These are phyloP conservation scores for Apiospora pterosperma DNA, from an alignment of 2,329 filamentous ascomycete species.

Conservation along the genomic window DNA sequence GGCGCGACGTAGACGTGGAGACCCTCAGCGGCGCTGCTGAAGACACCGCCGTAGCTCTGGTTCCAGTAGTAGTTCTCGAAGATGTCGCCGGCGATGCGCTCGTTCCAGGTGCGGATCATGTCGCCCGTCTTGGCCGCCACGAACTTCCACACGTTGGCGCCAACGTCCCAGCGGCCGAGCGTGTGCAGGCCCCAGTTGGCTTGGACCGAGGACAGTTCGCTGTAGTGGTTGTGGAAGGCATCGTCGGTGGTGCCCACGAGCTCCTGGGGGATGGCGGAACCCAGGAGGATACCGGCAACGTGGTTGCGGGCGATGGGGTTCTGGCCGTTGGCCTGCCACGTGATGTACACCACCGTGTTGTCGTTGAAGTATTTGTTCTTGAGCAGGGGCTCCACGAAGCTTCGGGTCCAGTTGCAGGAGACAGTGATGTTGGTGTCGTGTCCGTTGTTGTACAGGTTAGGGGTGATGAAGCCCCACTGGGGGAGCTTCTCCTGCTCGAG, in stretches of 20 bases:
- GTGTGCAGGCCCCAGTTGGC: constrained; percentile 65
- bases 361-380: constrained; percentile 67
- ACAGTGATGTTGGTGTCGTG: constrained; percentile 68
- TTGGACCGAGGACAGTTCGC: constrained; percentile 48
- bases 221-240: constrained; percentile 64
- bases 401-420: constrained; percentile 64
- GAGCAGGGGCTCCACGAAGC: constrained; percentile 68
- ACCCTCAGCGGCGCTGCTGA: constrained; percentile 35
- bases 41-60: constrained; percentile 48
- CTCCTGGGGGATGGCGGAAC: constrained; percentile 63
- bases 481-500: constrained; percentile 53
- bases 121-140: constrained; percentile 61
- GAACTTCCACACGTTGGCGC: constrained; percentile 52
- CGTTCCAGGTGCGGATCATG: constrained; percentile 35
- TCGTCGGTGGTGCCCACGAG: constrained; percentile 65
- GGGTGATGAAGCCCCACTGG: constrained; percentile 62
- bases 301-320: constrained; percentile 60
- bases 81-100: constrained; percentile 16
- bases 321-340: constrained; percentile 68
- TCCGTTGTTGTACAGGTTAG: constrained; percentile 64
- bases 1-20: constrained; percentile 32
- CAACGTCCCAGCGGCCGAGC: constrained; percentile 29
- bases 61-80: constrained; percentile 47
- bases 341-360: constrained; percentile 71
- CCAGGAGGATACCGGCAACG: constrained; percentile 68